These are phyloP conservation scores for Hanseniaspora lachancei DNA, from an alignment of 805 yeast species.

Conservation along the genomic window DNA sequence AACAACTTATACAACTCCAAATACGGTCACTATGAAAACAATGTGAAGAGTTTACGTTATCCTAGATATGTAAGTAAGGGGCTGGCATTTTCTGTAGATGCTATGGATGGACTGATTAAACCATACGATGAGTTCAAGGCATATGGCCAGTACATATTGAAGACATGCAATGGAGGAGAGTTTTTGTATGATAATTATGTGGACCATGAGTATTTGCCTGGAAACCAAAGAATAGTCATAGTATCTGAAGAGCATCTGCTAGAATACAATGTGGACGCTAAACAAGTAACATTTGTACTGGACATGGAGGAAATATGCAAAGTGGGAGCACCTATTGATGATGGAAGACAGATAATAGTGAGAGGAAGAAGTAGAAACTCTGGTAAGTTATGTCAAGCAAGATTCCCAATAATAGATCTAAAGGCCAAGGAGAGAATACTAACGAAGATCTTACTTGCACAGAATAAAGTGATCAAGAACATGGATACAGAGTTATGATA, in stretches of 20 bases:
- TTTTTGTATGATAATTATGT: conserved; percentile 61
- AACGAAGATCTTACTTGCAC: conserved; percentile 8
- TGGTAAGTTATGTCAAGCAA: background rate
- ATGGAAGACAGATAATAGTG: conserved; percentile 13
- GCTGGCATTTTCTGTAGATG: conserved; percentile 3
- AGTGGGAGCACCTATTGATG: conserved; percentile 13
- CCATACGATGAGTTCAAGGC: conserved; percentile 73
- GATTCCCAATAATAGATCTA: conserved; percentile 11
- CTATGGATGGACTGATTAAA: conserved; percentile 53
- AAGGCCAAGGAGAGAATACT: conserved; percentile 7
- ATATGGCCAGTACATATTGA: conserved; percentile 89
- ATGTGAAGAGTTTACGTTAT: conserved; percentile 64
- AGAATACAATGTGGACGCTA: conserved; percentile 1
- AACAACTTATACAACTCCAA: conserved; percentile 2
- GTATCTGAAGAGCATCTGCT: conserved; percentile 11
- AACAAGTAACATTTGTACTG: conserved; percentile 4
- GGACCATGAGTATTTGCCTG: conserved; percentile 43
- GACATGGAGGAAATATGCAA: conserved; percentile 12
- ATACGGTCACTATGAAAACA: conserved; percentile 32
- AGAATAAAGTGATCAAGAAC: conserved; percentile 7
- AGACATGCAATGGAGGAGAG: conserved; percentile 67
- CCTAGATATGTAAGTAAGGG: conserved; percentile 53
- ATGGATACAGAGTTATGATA: conserved; percentile 9
- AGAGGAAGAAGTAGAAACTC: background rate
- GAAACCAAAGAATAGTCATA: conserved; percentile 11